These are phyloP conservation scores for Setaria italica DNA, from an alignment of 202 grass and related monocot species.

Conservation along the genomic window DNA sequence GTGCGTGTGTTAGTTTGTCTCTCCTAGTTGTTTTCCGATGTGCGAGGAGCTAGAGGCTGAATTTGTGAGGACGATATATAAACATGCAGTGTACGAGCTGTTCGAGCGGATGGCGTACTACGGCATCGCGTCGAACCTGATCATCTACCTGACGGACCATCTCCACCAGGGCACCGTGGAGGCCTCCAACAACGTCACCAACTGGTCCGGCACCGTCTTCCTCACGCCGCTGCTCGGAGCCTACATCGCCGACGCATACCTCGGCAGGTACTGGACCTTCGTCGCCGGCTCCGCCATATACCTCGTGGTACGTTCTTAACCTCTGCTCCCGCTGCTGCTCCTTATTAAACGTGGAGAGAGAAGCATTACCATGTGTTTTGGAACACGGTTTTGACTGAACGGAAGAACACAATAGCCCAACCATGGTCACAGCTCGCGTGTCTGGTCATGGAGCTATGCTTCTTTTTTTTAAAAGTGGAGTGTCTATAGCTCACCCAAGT, in stretches of 20 bases:
- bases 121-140: slow-evolving; percentile 72
- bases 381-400: background rate
- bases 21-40: no score
- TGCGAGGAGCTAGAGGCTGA: no score
- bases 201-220: slow-evolving; percentile 82
- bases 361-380: background rate
- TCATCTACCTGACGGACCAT: slow-evolving; percentile 64
- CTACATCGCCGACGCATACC: slow-evolving; percentile 72
- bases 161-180: slow-evolving; percentile 81
- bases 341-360: background rate
- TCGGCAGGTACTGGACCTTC: slow-evolving; percentile 84
- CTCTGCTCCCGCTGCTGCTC: background rate
- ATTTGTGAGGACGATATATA: background rate
- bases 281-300: slow-evolving; percentile 69
- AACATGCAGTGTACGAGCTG: slow-evolving; percentile 69
- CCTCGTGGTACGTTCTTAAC: slow-evolving; percentile 51
- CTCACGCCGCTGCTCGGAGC: slow-evolving; percentile 75
- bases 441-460: background rate
- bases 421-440: background rate
- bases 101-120: slow-evolving; percentile 94
- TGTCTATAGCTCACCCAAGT: no score
- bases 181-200: slow-evolving; percentile 84
- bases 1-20: background rate
- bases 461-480: background rate
- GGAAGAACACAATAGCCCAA: background rate